Evolutionary conservation across 2,329 filamentous ascomycete genomes (phyloP).

Genomic region (Scytalidium lignicola): DNA sequence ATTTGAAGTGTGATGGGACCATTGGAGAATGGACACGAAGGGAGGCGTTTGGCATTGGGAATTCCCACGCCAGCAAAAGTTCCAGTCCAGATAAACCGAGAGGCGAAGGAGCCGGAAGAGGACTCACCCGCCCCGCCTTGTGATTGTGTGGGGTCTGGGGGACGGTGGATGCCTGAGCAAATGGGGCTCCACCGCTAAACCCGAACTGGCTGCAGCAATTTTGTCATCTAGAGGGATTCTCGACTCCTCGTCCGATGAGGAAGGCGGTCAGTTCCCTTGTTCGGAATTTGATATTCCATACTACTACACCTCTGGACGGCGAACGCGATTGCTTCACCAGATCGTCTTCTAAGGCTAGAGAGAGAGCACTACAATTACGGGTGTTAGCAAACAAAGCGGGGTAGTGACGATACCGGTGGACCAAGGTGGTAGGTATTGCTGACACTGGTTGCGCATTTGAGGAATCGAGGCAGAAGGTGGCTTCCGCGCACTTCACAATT

Average conservation of each 20-base stretch:
- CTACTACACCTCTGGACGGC: too few relatives aligned
- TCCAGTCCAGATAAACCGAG: neutral
- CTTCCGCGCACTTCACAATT: neutral
- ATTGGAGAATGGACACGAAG: neutral
- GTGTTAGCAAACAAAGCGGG: too few relatives aligned
- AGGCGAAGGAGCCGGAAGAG: neutral
- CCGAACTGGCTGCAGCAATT: too few relatives aligned
- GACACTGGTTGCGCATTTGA: too few relatives aligned
- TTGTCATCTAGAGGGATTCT: neutral
- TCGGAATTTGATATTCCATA: too few relatives aligned
- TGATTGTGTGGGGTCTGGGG: constrained; percentile 4
- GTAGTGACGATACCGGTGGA: too few relatives aligned
- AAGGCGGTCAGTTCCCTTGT: neutral
- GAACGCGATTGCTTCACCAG: too few relatives aligned
- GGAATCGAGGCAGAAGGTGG: neutral
- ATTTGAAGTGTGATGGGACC: neutral
- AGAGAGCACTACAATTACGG: too few relatives aligned
- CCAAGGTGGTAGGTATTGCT: too few relatives aligned
- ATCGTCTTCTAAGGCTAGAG: too few relatives aligned
- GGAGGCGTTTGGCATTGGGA: too few relatives aligned
- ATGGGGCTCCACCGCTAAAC: neutral
- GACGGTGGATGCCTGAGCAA: neutral
- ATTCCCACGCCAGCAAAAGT: neutral
- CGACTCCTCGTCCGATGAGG: neutral
- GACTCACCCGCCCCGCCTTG: neutral